Base-by-base conservation (phyloP, 2,329 filamentous ascomycete genomes). In the Chrysoporthe deuterocubensis region DNA sequence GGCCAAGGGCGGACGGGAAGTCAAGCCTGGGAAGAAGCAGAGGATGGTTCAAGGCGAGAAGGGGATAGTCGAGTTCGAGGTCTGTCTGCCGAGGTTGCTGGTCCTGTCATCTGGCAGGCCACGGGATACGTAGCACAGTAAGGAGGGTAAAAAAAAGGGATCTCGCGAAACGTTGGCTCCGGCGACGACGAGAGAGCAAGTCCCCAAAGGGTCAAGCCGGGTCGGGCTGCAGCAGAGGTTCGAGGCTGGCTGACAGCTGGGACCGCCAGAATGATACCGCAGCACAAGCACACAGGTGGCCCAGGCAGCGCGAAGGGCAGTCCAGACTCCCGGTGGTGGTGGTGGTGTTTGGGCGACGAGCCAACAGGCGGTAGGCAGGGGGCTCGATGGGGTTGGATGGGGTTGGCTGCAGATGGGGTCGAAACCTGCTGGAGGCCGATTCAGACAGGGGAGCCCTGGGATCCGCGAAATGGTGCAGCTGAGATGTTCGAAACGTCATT, bases 51-150 rank as follows among this genome's bases (percentile, higher is more conserved):
- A 72, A 71, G 70, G 67, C 74, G 72, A 70, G 76, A 70, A 65
- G 75, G 66, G 71, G 75, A 74, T 66, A 75, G 70, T 70, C 74
- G 66, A 71, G 43, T 70, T 70, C 74, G 66, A 71, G 43, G 65
- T 72, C 75, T 76, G 74, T 73, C 74, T 54, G 50, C 50, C 50
- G 50, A 54, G 56, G 56, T 40, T 58, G 56, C 56, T 40, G 34
- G 56, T 54, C 50, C 21, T 54, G 69, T 69, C 71, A 26, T 54
- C 50, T 54, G 50, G 50, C 50, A 21, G 7, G 50, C 50, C 50
- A 54, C 50, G 32, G 32, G 9, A 16, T 11, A 34, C 16, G 50
- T 54, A 34, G 50, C 50, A 54, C 50, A 32, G 50, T 34, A 54
- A 54, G 50, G 50, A 54, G 50, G 50, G 44, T n/a, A 48, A 48